phyloP scores from a whole-genome alignment of 352 stramenopile genomes.

The Achlya hypogyna region DNA sequence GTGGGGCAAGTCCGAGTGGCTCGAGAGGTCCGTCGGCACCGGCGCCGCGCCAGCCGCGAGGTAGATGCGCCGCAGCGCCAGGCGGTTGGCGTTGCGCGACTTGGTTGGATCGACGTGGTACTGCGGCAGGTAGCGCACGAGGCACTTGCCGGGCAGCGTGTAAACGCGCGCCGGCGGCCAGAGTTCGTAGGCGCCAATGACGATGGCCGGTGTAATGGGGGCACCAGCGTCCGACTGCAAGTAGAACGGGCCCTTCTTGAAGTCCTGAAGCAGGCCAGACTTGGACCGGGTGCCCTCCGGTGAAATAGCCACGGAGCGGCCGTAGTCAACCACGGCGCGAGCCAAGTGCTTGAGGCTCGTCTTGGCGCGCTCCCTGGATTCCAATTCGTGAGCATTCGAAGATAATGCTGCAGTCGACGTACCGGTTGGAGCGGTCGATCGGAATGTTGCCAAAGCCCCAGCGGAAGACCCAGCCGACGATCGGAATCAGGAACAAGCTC shows the following conservation, averaged over 20 bases:
- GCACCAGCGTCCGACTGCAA: conserved; percentile 74
- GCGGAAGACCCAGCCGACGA: conserved; percentile 58
- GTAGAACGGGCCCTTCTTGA: conserved; percentile 84
- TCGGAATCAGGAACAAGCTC: conserved; percentile 69
- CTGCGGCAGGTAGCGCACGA: conserved; percentile 68
- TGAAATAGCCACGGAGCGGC: conserved; percentile 73
- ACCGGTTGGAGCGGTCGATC: conserved; percentile 70
- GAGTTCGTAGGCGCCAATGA: conserved; percentile 75
- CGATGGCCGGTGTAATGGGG: conserved; percentile 62
- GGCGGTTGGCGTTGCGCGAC: conserved; percentile 72
- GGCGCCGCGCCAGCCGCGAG: conserved; percentile 61
- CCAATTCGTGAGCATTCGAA: background rate
- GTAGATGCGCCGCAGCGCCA: conserved; percentile 71
- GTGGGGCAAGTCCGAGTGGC: conserved; percentile 19
- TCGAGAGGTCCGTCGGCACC: conserved; percentile 32
- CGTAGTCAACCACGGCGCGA: conserved; percentile 52
- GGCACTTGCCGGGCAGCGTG: conserved; percentile 52
- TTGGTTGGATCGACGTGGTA: conserved; percentile 52
- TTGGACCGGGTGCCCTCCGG: conserved; percentile 78
- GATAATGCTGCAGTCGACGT: conserved; percentile 12
- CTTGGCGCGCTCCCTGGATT: conserved; percentile 37
- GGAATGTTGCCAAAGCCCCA: conserved; percentile 74
- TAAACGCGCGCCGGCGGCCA: conserved; percentile 70
- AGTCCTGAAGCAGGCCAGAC: conserved; percentile 72
- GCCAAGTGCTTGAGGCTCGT: conserved; percentile 64